phyloP scores from a whole-genome alignment of 257 asterid genomes.

The Petunia axillaris region DNA sequence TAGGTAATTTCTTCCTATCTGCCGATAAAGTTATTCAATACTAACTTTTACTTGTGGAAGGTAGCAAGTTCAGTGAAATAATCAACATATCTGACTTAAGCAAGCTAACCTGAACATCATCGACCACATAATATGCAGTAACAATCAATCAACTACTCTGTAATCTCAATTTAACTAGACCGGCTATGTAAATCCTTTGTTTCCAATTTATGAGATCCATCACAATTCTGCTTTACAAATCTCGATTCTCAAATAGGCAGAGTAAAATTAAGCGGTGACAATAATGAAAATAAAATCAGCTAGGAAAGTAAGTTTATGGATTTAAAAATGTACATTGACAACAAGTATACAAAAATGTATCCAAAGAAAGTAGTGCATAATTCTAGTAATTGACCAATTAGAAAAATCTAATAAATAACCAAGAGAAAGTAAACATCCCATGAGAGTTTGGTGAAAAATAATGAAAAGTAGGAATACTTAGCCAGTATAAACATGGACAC shows the following conservation, averaged over 20 bases:
- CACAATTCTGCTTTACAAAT: background rate
- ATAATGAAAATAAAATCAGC: background rate
- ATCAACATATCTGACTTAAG: no score
- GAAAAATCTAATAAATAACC: background rate
- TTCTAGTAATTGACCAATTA: background rate
- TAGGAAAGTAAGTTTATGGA: background rate
- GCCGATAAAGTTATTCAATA: no score
- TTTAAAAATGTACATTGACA: background rate
- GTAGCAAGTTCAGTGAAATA: no score
- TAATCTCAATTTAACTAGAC: constrained; percentile 13
- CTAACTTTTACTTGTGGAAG: no score
- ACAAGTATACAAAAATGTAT: background rate
- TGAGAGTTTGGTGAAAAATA: constrained; percentile 7
- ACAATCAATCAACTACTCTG: background rate
- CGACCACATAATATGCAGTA: background rate
- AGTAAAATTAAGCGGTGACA: background rate
- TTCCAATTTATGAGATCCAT: background rate
- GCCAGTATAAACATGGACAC: background rate
- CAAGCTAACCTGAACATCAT: no score
- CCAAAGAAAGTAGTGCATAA: background rate
- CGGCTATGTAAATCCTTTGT: background rate
- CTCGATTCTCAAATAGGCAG: background rate
- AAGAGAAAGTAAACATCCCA: constrained; percentile 1
- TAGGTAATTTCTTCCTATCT: no score
- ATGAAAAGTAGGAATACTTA: background rate